Base-by-base conservation (phyloP, 139 green algal genomes). In the Chlorella vulgaris region DNA sequence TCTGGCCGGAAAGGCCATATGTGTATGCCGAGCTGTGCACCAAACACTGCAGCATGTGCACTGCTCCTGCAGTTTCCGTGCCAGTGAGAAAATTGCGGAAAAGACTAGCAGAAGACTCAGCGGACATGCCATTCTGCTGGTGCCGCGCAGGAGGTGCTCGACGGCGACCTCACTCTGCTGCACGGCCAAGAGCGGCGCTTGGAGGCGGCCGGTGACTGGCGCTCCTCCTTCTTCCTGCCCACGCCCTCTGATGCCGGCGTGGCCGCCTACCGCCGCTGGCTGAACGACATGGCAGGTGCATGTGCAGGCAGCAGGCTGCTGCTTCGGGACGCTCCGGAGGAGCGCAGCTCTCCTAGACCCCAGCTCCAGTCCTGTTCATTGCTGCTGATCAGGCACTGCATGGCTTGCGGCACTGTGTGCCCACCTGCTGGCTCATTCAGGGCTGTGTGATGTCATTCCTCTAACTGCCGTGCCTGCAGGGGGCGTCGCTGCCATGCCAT, bases 251-350 rank as follows among this genome's bases (percentile, higher is more conserved):
- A 71, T 19, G 65, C 35, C 4, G 65, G 31, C 18, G 65, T 51
- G 65, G 31, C 47, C 31, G 65, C 65, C 7, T 42, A 51, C 15
- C 65, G 65, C 35, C 65, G 65, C 65, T 71, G 65, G 65, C 65
- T 69, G 65, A 65, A 65, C 19, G 65, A 50, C 36, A 21, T 47
- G 65, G 65, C 35, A 28, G 65, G 65, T 71, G 65, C 33, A 15
- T 42, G 63, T n/a, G 24, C 21, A 10, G 19, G n/a, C 61, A 40
- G 28, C 7, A 10, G 28, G 6, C 31, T 26, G 18, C 7, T 71
- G 65, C 10, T 29, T 22, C 65, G n/a, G n/a, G n/a, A n/a, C n/a
- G n/a, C n/a, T n/a, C n/a, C n/a, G n/a, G n/a, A n/a, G n/a, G n/a
- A n/a, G n/a, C n/a, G n/a, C n/a, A n/a, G n/a, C n/a, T n/a, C n/a